Evolutionary conservation across 1,284 basidiomycete species (phyloP).

Genomic region (Ceratobasidium sp.): DNA sequence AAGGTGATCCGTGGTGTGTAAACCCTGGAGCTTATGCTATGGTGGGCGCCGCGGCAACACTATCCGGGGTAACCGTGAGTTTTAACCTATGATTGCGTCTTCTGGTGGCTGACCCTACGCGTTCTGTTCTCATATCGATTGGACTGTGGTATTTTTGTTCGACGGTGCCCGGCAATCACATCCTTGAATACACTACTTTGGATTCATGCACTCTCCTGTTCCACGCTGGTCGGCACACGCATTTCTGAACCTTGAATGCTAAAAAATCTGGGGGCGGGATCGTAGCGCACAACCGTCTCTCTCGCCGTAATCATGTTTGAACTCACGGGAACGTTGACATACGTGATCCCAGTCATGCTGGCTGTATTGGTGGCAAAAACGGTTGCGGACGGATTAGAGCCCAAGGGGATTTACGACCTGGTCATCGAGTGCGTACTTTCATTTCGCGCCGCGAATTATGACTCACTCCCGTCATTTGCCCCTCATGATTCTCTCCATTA

Average conservation of each 20-base stretch:
- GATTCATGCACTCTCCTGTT: no score
- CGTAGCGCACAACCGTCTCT: conserved; percentile 85
- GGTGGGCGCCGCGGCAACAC: conserved; percentile 87
- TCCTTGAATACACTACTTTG: no score
- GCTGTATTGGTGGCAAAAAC: conserved; percentile 93
- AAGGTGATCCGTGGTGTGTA: conserved; percentile 73
- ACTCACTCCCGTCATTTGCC: not conserved
- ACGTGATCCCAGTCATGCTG: conserved; percentile 95
- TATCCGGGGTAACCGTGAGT: conserved; percentile 71
- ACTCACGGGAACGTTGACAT: conserved; percentile 92
- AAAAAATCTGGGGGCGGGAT: conserved; percentile 19
- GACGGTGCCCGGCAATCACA: not conserved
- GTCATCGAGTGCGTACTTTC: conserved; percentile 79
- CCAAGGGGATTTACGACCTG: conserved; percentile 95
- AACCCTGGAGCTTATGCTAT: conserved; percentile 91
- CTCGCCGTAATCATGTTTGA: conserved; percentile 98
- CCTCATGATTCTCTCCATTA: not conserved
- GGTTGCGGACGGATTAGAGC: conserved; percentile 89
- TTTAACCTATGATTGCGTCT: conserved; percentile 47
- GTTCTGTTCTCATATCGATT: not conserved
- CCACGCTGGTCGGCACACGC: not conserved
- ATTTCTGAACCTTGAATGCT: not conserved
- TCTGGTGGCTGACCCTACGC: not conserved
- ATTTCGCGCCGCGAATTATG: not conserved
- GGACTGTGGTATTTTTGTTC: not conserved